Percentiles rank a stretch among this genome's conserved stretches.
These are phyloP conservation scores for Trichoderma koningii DNA, from an alignment of 2,329 filamentous ascomycete genomes.

Conservation along the genomic window DNA sequence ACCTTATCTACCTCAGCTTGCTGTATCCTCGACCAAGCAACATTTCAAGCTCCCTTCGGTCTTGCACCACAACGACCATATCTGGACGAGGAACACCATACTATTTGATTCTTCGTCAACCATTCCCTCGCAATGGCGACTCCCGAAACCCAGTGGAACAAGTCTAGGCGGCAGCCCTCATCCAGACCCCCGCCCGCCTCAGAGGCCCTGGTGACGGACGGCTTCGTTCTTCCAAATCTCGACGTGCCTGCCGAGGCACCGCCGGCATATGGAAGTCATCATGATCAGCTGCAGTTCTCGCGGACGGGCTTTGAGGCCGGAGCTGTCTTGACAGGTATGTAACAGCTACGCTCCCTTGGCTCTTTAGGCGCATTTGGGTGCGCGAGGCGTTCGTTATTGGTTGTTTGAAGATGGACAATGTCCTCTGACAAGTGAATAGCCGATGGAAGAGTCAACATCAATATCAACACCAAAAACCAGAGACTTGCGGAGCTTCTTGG, in stretches of 20 bases:
- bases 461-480: slow-evolving; percentile 70
- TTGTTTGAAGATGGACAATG: background rate
- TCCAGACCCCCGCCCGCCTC: slow-evolving; percentile 9
- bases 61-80: background rate
- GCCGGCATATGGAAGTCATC: slow-evolving; percentile 61
- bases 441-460: slow-evolving; percentile 78
- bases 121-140: slow-evolving; percentile 32
- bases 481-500: slow-evolving; percentile 68
- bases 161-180: slow-evolving; percentile 22
- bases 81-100: background rate
- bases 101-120: background rate
- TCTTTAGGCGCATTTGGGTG: background rate
- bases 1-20: slow-evolving; percentile 12
- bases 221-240: slow-evolving; percentile 46
- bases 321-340: slow-evolving; percentile 57
- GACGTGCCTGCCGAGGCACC: slow-evolving; percentile 48
- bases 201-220: slow-evolving; percentile 43
- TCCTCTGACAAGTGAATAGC: slow-evolving; percentile 45
- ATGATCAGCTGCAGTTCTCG: slow-evolving; percentile 59
- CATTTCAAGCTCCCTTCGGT: background rate
- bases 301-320: slow-evolving; percentile 65
- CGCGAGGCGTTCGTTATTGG: background rate
- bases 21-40: background rate
- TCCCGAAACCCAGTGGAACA: slow-evolving; percentile 36
- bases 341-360: slow-evolving; percentile 1